Evolutionary conservation across 805 yeast species (phyloP).

Genomic region (Zygosaccharomyces rouxii): DNA sequence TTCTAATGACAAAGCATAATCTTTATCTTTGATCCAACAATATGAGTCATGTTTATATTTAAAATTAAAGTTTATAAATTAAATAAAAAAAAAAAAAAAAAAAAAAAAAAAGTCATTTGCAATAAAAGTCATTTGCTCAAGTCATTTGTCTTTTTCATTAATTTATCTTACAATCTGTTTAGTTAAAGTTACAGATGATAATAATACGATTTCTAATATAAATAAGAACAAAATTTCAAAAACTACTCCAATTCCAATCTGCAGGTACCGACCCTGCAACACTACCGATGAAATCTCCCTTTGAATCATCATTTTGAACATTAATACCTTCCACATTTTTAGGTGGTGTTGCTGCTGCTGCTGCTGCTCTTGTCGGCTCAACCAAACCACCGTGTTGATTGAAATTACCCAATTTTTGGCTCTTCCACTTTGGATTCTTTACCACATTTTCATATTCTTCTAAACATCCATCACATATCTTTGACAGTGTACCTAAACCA

Average conservation of each 20-base stretch:
- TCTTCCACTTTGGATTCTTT: constrained; percentile 22
- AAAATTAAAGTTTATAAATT: neutral
- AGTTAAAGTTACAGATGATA: constrained; percentile 6
- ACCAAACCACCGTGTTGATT: constrained; percentile 21
- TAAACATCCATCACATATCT: constrained; percentile 68
- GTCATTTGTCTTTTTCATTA: neutral
- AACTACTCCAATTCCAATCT: constrained; percentile 78
- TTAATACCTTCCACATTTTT: neutral
- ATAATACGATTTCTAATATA: constrained; percentile 3
- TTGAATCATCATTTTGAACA: constrained; percentile 5
- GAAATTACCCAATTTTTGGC: constrained; percentile 11
- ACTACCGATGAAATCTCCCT: constrained; percentile 26
- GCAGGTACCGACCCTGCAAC: constrained; percentile 56
- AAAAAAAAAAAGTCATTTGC: neutral
- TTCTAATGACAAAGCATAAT: neutral
- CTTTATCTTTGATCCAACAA: neutral
- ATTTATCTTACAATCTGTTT: neutral
- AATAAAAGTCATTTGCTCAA: neutral
- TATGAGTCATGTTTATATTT: neutral
- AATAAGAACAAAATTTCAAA: constrained; percentile 33
- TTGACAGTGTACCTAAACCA: constrained; percentile 51
- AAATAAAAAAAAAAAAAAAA: neutral
- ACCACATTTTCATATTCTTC: constrained; percentile 53
- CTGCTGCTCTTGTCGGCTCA: constrained; percentile 32
- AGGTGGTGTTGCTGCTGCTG: neutral